Conservation (phyloP, 1,284 basidiomycete species). For the Rhodotorula sp. region DNA sequence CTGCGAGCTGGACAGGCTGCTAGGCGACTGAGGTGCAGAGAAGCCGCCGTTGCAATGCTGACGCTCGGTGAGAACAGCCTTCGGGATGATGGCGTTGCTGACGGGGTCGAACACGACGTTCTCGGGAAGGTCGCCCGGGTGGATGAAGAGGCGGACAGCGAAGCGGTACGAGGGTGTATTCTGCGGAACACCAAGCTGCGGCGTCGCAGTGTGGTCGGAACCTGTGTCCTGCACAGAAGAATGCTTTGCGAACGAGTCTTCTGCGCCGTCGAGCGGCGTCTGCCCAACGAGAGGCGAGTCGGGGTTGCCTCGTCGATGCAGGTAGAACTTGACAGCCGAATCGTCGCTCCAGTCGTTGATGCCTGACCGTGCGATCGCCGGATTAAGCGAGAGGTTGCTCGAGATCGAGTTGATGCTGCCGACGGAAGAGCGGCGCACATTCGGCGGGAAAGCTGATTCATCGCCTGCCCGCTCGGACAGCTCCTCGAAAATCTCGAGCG, state of each 20-base stretch:
- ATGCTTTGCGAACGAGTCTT: not conserved
- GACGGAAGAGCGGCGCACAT: constrained; percentile 86
- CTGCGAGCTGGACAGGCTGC: not conserved
- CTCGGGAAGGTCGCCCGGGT: constrained; percentile 84
- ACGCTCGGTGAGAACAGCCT: constrained; percentile 47
- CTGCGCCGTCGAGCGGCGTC: not conserved
- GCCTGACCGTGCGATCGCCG: constrained; percentile 84
- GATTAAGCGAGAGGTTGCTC: constrained; percentile 86
- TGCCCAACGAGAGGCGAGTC: constrained; percentile 16
- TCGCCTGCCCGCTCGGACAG: constrained; percentile 60
- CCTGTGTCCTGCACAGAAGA: not conserved
- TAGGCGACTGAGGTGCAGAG: not conserved
- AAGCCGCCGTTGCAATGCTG: constrained; percentile 20
- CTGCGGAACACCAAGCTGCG: not conserved
- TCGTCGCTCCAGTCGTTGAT: constrained; percentile 98
- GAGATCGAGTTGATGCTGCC: constrained; percentile 88
- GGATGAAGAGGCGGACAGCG: constrained; percentile 78
- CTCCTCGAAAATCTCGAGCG: constrained; percentile 79
- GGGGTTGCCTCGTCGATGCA: constrained; percentile 58
- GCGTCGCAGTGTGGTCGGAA: constrained; percentile 2
- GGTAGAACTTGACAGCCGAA: constrained; percentile 91
- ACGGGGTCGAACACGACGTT: constrained; percentile 87
- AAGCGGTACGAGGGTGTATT: constrained; percentile 66
- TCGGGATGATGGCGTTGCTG: constrained; percentile 85
- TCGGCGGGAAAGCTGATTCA: constrained; percentile 56